Conservation (phyloP, 1,139 yeast species). For the Diutina sp. region DNA sequence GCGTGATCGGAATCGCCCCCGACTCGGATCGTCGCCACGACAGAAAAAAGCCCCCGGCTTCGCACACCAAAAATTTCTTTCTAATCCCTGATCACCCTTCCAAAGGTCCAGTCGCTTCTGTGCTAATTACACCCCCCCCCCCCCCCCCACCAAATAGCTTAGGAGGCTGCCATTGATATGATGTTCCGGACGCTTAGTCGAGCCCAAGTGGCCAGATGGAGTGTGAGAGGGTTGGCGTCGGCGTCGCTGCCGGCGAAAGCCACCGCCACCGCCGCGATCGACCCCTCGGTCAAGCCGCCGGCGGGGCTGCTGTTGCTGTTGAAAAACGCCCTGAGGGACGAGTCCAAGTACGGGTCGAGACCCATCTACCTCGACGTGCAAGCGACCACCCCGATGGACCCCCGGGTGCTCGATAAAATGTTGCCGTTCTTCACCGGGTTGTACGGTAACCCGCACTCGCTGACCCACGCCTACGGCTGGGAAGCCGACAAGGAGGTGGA, state of each 20-base stretch:
- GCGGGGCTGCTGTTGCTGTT: conserved; percentile 14
- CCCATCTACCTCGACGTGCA: conserved; percentile 93
- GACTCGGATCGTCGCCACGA: background rate
- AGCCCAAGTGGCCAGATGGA: background rate
- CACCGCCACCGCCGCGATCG: background rate
- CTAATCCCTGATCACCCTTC: background rate
- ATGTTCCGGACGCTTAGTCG: background rate
- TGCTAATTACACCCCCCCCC: background rate
- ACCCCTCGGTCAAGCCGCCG: background rate
- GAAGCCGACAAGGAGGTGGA: conserved; percentile 93
- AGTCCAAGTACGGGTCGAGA: conserved; percentile 45
- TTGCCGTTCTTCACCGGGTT: conserved; percentile 82
- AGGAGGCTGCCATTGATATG: background rate
- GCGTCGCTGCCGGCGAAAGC: background rate
- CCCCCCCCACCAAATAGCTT: too few relatives aligned
- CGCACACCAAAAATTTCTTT: background rate
- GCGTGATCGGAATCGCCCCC: background rate
- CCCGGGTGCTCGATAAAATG: conserved; percentile 92
- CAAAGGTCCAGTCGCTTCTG: too few relatives aligned
- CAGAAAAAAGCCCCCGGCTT: background rate
- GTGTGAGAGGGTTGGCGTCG: background rate
- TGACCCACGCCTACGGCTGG: conserved; percentile 99
- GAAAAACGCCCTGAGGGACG: conserved; percentile 33
- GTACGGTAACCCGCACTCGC: conserved; percentile 95
- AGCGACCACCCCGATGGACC: conserved; percentile 97